A percentile compares a stretch with the other conserved stretches of the same genome.
These are phyloP conservation scores for Excoecaria agallocha DNA, from an alignment of 345 rosid genomes.

Conservation along the genomic window DNA sequence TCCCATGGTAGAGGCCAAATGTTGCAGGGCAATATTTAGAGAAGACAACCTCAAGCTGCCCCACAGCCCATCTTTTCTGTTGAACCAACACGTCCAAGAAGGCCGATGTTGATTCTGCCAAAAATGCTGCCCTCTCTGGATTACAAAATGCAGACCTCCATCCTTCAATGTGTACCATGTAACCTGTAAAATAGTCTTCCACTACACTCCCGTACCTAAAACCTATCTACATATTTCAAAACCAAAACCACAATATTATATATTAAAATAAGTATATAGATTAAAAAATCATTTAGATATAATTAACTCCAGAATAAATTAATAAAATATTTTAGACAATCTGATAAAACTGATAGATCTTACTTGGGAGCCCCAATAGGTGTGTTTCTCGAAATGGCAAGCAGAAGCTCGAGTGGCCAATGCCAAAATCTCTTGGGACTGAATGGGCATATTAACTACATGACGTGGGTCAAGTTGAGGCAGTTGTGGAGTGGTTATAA, in stretches of 20 bases:
- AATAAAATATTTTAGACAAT: background rate
- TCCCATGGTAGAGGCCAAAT: conserved; percentile 35
- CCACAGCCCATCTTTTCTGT: conserved; percentile 63
- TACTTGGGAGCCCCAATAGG: conserved; percentile 67
- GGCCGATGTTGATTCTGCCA: conserved; percentile 49
- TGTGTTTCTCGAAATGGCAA: conserved; percentile 46
- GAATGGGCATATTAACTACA: conserved; percentile 28
- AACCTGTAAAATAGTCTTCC: conserved; percentile 68
- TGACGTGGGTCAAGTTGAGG: conserved; percentile 33
- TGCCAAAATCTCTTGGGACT: conserved; percentile 21
- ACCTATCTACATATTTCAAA: conserved; percentile 42
- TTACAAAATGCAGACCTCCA: conserved; percentile 61
- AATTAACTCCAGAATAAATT: too few relatives aligned
- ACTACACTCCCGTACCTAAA: conserved; percentile 65
- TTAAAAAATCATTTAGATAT: too few relatives aligned
- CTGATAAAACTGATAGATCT: background rate
- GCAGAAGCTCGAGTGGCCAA: conserved; percentile 53
- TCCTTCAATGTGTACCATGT: conserved; percentile 53
- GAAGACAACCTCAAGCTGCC: conserved; percentile 47
- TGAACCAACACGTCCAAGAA: conserved; percentile 53
- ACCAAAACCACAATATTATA: background rate
- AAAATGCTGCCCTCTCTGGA: conserved; percentile 62
- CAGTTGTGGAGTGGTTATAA: conserved; percentile 26
- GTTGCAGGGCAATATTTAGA: conserved; percentile 47
- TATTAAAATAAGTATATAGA: too few relatives aligned